Evolutionary conservation across 208 protist species (phyloP).

Genomic region (Porcisia hertigi): DNA sequence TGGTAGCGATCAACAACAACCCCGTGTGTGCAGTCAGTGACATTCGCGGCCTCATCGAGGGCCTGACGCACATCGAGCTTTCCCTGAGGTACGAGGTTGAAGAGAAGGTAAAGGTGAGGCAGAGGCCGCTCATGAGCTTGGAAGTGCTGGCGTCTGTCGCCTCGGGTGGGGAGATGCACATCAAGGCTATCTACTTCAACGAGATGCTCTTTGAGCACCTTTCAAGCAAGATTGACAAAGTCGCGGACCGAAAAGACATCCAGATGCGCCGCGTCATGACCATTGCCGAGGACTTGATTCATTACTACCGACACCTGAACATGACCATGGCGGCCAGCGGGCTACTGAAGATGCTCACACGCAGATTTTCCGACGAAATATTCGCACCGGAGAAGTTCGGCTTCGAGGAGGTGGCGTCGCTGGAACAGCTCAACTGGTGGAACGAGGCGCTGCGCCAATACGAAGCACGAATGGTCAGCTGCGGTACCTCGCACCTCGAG

Average conservation of each 20-base stretch:
- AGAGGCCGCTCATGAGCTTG: slow-evolving; percentile 73
- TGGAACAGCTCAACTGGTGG: slow-evolving; percentile 92
- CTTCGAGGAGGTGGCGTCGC: slow-evolving; percentile 74
- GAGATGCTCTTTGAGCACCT: slow-evolving; percentile 81
- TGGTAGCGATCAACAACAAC: slow-evolving; percentile 75
- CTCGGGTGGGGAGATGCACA: slow-evolving; percentile 79
- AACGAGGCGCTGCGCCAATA: slow-evolving; percentile 79
- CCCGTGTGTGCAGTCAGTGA: slow-evolving; percentile 69
- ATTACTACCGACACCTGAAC: slow-evolving; percentile 86
- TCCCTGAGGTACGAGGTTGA: slow-evolving; percentile 61
- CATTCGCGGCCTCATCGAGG: slow-evolving; percentile 79
- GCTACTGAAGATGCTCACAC: slow-evolving; percentile 72
- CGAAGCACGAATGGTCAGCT: slow-evolving; percentile 54
- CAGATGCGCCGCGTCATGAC: slow-evolving; percentile 48
- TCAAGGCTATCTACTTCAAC: slow-evolving; percentile 90
- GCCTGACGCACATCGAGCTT: slow-evolving; percentile 68
- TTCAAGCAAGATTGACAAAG: slow-evolving; percentile 40
- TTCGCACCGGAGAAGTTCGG: slow-evolving; percentile 77
- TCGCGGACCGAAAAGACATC: slow-evolving; percentile 40
- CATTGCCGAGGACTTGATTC: slow-evolving; percentile 80
- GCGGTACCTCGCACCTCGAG: slow-evolving; percentile 41
- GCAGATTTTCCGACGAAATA: slow-evolving; percentile 76
- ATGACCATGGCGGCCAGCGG: slow-evolving; percentile 85
- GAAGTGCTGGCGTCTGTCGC: slow-evolving; percentile 72
- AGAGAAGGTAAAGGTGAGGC: slow-evolving; percentile 39